Evolutionary conservation across 768 basidiomycete species (phyloP), one percentile per base, ranked within the genome.

Genomic region (Lactifluus echinatus): DNA sequence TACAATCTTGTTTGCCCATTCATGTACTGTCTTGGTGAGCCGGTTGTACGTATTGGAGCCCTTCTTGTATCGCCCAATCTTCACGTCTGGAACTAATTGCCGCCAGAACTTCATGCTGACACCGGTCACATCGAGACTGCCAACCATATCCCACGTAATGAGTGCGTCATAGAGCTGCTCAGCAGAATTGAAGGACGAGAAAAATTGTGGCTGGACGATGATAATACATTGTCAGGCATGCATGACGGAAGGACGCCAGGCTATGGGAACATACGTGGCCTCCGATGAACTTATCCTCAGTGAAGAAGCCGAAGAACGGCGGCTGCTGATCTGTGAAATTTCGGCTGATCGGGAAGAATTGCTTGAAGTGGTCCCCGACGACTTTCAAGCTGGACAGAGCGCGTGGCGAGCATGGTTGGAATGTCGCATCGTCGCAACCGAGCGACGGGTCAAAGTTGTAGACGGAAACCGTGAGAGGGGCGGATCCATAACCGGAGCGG

Each of bases 361-460:
- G 45, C 21, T 68, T 61, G 65, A 72, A 72, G 23, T 63, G 62
- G 50, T 67, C 63, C 40, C 69, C 67, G 31, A 64, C 57, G 33
- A 62, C 63, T 42, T 62, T 62, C 50, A 58, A 53, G 34, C 62
- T 67, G 1, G 68, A 62, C 19, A 71, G 63, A 8, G 69, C 68
- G 24, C 57, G 62, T 47, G 70, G 68, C 1, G 69, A 70, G 57
- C 71, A 70, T 6, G 70, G 71, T 47, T 71, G 68, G 64, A 71
- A 71, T 2, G 70, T 70, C 6, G 59, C 60, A 23, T 65, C 64
- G 34, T 70, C 68, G 54, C 66, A 68, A 12, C 64, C 64, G 7
- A 67, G 65, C 24, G 45, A 55, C 8, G 64, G 59, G 50, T 67
- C 65, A 52, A 63, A 66, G 11, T 63, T 69, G 57, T 70, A 69